Percentiles rank a stretch among this genome's conserved stretches.
These are phyloP conservation scores for Emmonsia crescens DNA, from an alignment of 2,329 filamentous ascomycete species.

Conservation along the genomic window DNA sequence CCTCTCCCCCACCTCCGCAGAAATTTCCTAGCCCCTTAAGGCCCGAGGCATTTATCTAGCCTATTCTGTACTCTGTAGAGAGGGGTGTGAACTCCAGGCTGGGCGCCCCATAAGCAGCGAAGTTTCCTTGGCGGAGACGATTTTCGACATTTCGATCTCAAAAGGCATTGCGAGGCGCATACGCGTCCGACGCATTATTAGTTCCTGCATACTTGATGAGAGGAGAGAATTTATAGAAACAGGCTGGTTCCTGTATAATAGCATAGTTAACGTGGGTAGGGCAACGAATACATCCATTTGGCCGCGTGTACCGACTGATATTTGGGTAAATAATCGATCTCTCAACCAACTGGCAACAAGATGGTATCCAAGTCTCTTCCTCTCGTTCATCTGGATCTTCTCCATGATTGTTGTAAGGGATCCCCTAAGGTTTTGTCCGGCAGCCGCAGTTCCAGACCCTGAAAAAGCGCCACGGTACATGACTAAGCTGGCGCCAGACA, in stretches of 20 bases:
- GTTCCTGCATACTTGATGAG: neutral
- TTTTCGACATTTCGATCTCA: neutral
- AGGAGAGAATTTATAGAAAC: neutral
- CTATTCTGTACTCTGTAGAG: neutral
- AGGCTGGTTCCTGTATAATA: neutral
- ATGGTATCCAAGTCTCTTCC: too few species aligned
- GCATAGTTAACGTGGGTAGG: neutral
- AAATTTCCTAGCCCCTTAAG: neutral
- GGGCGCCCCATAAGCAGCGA: neutral
- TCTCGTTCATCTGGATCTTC: too few species aligned
- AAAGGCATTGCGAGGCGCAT: neutral
- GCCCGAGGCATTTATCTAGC: neutral
- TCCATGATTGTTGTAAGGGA: too few species aligned
- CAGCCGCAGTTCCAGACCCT: neutral
- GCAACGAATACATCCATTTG: neutral
- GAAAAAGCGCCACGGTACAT: neutral
- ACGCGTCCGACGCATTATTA: neutral
- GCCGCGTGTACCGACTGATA: neutral
- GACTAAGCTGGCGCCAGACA: neutral
- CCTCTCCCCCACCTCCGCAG: neutral
- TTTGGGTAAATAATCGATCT: too few species aligned
- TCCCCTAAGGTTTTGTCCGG: neutral
- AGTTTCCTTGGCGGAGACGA: neutral
- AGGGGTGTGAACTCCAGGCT: neutral
- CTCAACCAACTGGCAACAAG: too few species aligned